phyloP scores from a whole-genome alignment of 306 rosid genomes.

The Dalbergia cultrata region DNA sequence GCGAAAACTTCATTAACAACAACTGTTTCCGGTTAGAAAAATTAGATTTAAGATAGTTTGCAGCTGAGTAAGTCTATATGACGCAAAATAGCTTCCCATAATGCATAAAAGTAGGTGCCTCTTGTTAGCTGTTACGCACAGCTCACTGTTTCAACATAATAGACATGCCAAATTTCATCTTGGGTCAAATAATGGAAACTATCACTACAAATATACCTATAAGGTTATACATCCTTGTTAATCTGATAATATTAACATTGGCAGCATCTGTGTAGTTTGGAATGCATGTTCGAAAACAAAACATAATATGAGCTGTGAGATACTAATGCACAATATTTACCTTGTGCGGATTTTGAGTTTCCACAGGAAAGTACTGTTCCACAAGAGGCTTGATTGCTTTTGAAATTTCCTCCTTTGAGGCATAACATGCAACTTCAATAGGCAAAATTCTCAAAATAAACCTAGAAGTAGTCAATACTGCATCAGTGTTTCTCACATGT shows the following conservation, averaged over 20 bases:
- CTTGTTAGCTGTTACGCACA: background rate
- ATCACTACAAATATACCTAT: background rate
- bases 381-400: slow-evolving; percentile 81
- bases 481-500: slow-evolving; percentile 27
- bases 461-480: slow-evolving; percentile 60
- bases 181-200: too few species aligned
- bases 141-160: background rate
- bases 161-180: background rate
- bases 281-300: slow-evolving; percentile 22
- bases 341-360: slow-evolving; percentile 75
- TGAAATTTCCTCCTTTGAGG: slow-evolving; percentile 94
- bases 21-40: background rate
- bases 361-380: slow-evolving; percentile 75
- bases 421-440: slow-evolving; percentile 88
- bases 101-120: background rate
- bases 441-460: slow-evolving; percentile 92
- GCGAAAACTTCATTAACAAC: slow-evolving; percentile 14
- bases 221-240: too few species aligned
- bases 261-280: slow-evolving; percentile 6
- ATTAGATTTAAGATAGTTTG: background rate
- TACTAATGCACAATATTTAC: slow-evolving; percentile 49
- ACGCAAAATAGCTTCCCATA: slow-evolving; percentile 3
- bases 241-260: background rate
- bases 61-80: slow-evolving; percentile 11
- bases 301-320: slow-evolving; percentile 4